Conservation (phyloP, 495 filamentous ascomycete species). For the Elaphomyces granulatus region DNA sequence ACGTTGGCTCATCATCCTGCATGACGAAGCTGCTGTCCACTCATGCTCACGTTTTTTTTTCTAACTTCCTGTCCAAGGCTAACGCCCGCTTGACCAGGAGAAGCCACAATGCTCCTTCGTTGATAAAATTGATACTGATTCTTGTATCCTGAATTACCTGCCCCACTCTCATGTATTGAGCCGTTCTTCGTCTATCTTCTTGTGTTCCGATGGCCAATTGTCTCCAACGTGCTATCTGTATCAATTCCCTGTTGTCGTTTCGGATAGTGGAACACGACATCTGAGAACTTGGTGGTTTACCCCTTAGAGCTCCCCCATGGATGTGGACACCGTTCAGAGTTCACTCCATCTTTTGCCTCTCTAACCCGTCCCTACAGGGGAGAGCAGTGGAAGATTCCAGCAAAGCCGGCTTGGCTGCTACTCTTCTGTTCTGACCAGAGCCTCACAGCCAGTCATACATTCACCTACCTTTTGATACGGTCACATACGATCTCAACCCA, state of each 20-base stretch:
- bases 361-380: not conserved
- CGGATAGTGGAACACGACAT: not conserved
- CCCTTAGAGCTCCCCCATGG: not conserved
- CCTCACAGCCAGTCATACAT: not conserved
- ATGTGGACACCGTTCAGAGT: not conserved
- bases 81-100: slow-evolving; percentile 3
- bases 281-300: not conserved
- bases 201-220: not conserved
- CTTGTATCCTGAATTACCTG: not conserved
- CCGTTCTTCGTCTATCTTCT: not conserved
- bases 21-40: slow-evolving; percentile 20
- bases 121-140: not conserved
- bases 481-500: not conserved
- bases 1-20: slow-evolving; percentile 21
- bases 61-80: slow-evolving; percentile 13
- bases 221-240: not conserved
- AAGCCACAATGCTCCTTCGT: not conserved
- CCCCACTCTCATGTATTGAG: not conserved
- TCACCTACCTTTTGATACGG: not conserved
- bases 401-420: not conserved
- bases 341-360: not conserved
- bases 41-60: slow-evolving; percentile 12
- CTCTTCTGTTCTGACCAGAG: not conserved
- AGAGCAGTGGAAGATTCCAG: not conserved
- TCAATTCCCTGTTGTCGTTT: not conserved